Evolutionary conservation across 345 rosid genomes (phyloP).

Genomic region (Nasturtium officinale): DNA sequence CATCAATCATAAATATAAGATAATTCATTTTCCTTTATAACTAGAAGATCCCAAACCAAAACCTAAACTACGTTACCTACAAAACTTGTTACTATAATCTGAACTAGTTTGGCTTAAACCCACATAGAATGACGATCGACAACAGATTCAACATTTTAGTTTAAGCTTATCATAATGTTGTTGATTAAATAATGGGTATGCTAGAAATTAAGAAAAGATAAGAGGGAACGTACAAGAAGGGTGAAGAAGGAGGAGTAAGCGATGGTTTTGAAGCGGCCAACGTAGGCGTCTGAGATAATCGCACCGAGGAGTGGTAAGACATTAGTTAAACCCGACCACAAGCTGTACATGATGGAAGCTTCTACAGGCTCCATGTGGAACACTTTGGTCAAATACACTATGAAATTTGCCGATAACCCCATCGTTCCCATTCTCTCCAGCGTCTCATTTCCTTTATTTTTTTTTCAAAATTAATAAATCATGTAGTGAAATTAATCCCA

Average conservation of each 20-base stretch:
- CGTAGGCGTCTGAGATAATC: constrained; percentile 55
- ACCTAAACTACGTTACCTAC: neutral
- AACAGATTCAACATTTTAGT: no score
- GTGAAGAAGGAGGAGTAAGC: constrained; percentile 54
- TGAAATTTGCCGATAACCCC: constrained; percentile 59
- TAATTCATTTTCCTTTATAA: neutral
- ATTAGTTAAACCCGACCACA: constrained; percentile 63
- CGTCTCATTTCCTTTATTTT: constrained; percentile 67
- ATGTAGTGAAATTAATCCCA: neutral
- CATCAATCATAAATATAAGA: neutral
- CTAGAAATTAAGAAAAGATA: neutral
- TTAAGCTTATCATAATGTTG: neutral
- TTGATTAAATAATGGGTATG: neutral
- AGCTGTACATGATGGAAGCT: constrained; percentile 50
- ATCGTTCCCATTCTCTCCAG: constrained; percentile 68
- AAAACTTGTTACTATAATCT: neutral
- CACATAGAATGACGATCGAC: neutral
- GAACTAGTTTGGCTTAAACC: neutral
- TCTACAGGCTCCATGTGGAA: constrained; percentile 59
- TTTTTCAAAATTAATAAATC: no score
- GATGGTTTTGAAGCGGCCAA: constrained; percentile 63
- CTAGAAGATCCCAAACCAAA: neutral
- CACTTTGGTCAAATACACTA: constrained; percentile 52
- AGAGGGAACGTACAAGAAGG: constrained; percentile 52
- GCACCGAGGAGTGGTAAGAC: constrained; percentile 66